Evolutionary conservation across 805 yeast species (phyloP).

Genomic region (Starmerella gropengiesseri): DNA sequence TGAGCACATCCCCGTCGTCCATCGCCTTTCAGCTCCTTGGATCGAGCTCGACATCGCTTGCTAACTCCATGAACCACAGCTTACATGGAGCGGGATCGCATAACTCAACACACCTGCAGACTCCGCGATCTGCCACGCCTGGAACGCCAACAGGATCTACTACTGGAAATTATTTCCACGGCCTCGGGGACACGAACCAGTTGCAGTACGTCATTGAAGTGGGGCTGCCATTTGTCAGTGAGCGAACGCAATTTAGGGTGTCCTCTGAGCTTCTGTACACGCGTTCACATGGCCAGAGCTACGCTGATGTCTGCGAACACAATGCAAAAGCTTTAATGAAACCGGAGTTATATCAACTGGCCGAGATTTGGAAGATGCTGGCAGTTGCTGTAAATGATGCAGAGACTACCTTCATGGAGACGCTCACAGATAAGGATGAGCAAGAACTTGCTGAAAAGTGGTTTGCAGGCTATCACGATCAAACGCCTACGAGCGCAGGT

Average conservation of each 20-base stretch:
- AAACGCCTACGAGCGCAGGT: no score
- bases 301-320: constrained; percentile 44
- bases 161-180: constrained; percentile 1
- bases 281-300: constrained; percentile 32
- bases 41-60: not conserved
- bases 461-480: constrained; percentile 11
- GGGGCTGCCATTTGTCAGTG: constrained; percentile 34
- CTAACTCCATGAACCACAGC: not conserved
- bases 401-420: constrained; percentile 13
- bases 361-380: constrained; percentile 21
- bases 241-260: not conserved
- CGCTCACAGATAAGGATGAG: constrained; percentile 3
- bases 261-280: not conserved
- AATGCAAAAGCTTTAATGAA: no score
- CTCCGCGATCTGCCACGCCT: constrained; percentile 1
- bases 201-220: constrained; percentile 32
- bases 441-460: constrained; percentile 14
- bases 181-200: not conserved
- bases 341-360: constrained; percentile 8
- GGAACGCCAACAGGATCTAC: constrained; percentile 2
- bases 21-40: constrained; percentile 1
- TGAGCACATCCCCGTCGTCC: constrained; percentile 5
- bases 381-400: constrained; percentile 17
- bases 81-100: no score
- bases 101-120: no score